Evolutionary conservation across 2,329 filamentous ascomycete species (phyloP).

Genomic region (Colletotrichum truncatum): DNA sequence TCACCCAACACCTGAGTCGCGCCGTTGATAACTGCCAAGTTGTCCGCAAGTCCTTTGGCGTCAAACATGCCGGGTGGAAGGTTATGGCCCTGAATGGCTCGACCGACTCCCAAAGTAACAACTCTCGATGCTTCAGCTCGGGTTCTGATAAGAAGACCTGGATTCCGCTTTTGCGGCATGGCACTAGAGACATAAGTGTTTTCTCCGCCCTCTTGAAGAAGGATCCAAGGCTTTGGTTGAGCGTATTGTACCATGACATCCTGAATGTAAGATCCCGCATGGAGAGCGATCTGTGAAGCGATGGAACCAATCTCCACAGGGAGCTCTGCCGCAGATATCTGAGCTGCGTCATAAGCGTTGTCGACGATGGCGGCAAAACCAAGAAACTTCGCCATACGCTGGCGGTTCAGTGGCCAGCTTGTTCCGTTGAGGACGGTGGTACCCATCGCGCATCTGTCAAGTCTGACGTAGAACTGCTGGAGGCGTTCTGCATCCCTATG

Average conservation of each 20-base stretch:
- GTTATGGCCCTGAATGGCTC: conserved; percentile 24
- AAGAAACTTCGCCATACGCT: conserved; percentile 22
- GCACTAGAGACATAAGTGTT: conserved; percentile 27
- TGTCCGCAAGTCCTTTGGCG: conserved; percentile 10
- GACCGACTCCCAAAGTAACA: not conserved
- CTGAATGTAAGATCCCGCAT: conserved; percentile 19
- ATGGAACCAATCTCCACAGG: conserved; percentile 20
- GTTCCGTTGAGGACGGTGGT: conserved; percentile 25
- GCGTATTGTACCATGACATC: conserved; percentile 24
- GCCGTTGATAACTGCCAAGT: conserved; percentile 11
- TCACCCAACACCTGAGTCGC: not conserved
- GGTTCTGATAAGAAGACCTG: not conserved
- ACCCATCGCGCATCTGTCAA: conserved; percentile 22
- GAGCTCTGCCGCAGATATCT: conserved; percentile 15
- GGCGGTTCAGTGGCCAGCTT: conserved; percentile 25
- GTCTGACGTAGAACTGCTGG: conserved; percentile 8
- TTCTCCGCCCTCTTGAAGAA: conserved; percentile 13
- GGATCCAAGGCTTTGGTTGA: conserved; percentile 22
- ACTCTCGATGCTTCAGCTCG: conserved; percentile 18
- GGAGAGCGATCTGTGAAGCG: conserved; percentile 9
- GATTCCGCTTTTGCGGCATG: conserved; percentile 24
- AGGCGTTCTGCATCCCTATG: conserved; percentile 15
- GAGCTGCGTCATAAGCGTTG: conserved; percentile 24
- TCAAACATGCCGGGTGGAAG: conserved; percentile 20
- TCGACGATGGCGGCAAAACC: conserved; percentile 20